Conservation (phyloP, 169 alveolate species). For the Amoebophrya sp. region DNA sequence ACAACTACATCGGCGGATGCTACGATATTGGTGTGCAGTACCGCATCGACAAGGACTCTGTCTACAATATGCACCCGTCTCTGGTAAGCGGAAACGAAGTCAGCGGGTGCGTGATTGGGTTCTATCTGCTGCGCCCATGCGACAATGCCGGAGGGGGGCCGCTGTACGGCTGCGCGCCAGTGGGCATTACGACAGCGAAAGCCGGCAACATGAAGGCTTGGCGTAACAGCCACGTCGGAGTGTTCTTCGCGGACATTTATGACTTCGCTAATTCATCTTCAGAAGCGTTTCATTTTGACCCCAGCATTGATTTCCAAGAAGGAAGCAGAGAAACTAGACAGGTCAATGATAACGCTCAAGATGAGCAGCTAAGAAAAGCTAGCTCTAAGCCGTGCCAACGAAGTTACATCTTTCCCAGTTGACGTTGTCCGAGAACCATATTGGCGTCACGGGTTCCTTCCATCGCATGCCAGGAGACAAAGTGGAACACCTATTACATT, state of each 20-base stretch:
- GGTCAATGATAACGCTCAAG: too few species aligned
- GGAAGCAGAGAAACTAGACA: too few species aligned
- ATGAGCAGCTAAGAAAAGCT: too few species aligned
- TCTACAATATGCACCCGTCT: not conserved
- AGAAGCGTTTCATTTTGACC: too few species aligned
- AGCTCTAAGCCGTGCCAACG: too few species aligned
- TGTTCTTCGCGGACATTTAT: not conserved
- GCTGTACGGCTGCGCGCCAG: not conserved
- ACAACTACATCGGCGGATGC: not conserved
- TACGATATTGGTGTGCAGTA: conserved; percentile 8
- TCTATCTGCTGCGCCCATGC: not conserved
- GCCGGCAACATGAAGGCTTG: not conserved
- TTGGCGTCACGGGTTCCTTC: conserved; percentile 18
- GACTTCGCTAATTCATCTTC: too few species aligned
- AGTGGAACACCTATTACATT: not conserved
- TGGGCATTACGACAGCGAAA: not conserved
- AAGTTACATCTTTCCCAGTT: not conserved
- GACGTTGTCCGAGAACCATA: not conserved
- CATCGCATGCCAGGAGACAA: not conserved
- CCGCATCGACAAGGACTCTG: not conserved
- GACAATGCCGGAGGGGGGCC: not conserved
- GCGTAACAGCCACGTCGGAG: not conserved
- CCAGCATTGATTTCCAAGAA: too few species aligned
- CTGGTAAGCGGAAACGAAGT: not conserved
- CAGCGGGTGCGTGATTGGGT: not conserved